Percentiles rank a stretch among this genome's conserved stretches.
These are phyloP conservation scores for Malassezia sympodialis DNA, from an alignment of 1,284 basidiomycete species.

Conservation along the genomic window DNA sequence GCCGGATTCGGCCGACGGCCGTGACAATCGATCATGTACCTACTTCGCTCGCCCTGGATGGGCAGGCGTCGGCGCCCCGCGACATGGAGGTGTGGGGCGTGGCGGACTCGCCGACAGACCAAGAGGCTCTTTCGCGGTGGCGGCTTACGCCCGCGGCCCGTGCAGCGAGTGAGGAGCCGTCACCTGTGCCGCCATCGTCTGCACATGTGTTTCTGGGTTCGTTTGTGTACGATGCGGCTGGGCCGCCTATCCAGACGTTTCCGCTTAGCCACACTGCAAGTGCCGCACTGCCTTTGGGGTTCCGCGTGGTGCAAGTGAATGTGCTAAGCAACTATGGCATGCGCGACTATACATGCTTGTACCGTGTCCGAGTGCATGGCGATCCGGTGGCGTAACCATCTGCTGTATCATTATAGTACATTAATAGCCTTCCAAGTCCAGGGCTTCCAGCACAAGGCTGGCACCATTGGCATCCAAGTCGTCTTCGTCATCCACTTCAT, in stretches of 20 bases:
- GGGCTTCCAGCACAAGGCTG: conserved; percentile 20
- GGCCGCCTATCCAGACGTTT: conserved; percentile 74
- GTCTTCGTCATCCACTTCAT: conserved; percentile 19
- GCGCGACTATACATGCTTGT: conserved; percentile 73
- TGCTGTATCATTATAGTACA: conserved; percentile 9
- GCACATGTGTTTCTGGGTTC: conserved; percentile 64
- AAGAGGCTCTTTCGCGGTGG: conserved; percentile 51
- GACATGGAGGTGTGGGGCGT: conserved; percentile 71
- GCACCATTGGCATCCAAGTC: conserved; percentile 15
- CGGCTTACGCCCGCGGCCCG: background rate
- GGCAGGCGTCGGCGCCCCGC: conserved; percentile 67
- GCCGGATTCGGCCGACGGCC: conserved; percentile 61
- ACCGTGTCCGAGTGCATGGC: conserved; percentile 61
- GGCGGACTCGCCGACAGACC: conserved; percentile 59
- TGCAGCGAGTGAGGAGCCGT: conserved; percentile 7
- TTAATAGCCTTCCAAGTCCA: conserved; percentile 25
- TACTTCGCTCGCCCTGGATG: conserved; percentile 61
- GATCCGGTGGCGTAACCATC: conserved; percentile 9
- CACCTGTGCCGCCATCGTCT: conserved; percentile 53
- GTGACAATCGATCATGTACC: conserved; percentile 81
- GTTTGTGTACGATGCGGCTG: conserved; percentile 65
- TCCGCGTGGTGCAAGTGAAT: conserved; percentile 67
- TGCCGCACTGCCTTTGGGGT: conserved; percentile 61
- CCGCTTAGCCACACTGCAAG: conserved; percentile 57
- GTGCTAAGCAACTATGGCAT: conserved; percentile 79